Percentiles rank a stretch among this genome's conserved stretches.
These are phyloP conservation scores for Curvularia hawaiiensis DNA, from an alignment of 2,329 filamentous ascomycete genomes.

Conservation along the genomic window DNA sequence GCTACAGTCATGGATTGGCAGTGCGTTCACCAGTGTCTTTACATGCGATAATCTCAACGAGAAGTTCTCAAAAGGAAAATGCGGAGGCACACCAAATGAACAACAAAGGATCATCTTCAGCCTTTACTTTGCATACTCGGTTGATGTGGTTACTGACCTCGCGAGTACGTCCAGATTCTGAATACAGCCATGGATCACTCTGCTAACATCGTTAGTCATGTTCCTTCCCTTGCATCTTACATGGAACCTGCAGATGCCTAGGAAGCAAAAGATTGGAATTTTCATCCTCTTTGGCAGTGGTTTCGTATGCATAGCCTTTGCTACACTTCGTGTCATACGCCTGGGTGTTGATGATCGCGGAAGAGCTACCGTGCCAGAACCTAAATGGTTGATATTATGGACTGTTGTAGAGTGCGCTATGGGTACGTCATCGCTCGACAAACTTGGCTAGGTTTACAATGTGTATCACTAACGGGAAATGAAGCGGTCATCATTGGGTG, in stretches of 20 bases:
- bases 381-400: conserved; percentile 45
- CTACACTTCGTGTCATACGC: conserved; percentile 38
- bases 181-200: not conserved
- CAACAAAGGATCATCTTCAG: conserved; percentile 25
- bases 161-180: conserved; percentile 25
- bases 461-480: not conserved
- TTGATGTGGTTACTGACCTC: conserved; percentile 44
- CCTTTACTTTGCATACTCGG: conserved; percentile 42
- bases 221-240: conserved; percentile 44
- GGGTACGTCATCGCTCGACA: conserved; percentile 19
- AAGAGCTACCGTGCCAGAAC: conserved; percentile 30
- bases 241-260: conserved; percentile 44
- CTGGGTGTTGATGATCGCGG: conserved; percentile 31
- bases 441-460: too few relatives aligned
- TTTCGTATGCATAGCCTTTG: conserved; percentile 24
- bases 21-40: conserved; percentile 42
- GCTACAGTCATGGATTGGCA: conserved; percentile 43
- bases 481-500: conserved; percentile 25
- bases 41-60: conserved; percentile 45
- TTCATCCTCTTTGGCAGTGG: conserved; percentile 30
- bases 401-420: conserved; percentile 42
- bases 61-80: conserved; percentile 42
- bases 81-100: conserved; percentile 23
- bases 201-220: conserved; percentile 36
- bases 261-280: conserved; percentile 40